Base-by-base conservation (phyloP, 2,329 filamentous ascomycete species). In the Cercospora berteroae region DNA sequence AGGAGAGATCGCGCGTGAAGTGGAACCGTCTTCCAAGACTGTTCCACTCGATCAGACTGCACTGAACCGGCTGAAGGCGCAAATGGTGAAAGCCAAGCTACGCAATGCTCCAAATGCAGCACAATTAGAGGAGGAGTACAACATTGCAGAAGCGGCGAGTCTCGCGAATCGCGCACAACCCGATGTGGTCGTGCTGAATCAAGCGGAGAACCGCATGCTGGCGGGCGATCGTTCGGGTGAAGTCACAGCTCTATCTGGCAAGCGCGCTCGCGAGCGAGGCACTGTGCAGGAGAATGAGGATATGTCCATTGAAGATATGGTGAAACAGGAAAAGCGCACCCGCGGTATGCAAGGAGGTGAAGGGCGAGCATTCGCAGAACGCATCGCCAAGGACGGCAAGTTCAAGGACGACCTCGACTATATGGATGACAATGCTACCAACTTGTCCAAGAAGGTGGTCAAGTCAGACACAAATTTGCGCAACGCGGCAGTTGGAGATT, bases 301-400 rank as follows among this genome's bases (percentile, higher is more conserved):
- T 74, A 98, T 99, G 93, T 90, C 84, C 31, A 91, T 99, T 68
- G 93, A 96, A 63, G 95, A 99, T 79, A 99, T 99, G 95, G 88
- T 99, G 18, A 89, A 93, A 29, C 94, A 98, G 79, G 95, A 99
- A 80, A 88, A 92, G 39, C 90, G 94, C 64, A 97, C 92, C 4
- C 89, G 89, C 67, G 89, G 89, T 16, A 88, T 92, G 75, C 62
- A 63, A 23, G 74, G 83, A 84, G 69, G 93, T 63, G 94, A 97
- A 77, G 92, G 91, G 1, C 84, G 89, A 73, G 88, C 91, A 4
- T 86, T 97, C 33, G 95, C 95, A 2, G 94, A 98, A 78, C 89
- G 94, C 67, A 99, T 99, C 73, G 92, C 94, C 63, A 96, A 96
- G 77, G 95, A 99, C 79, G 87, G 81, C 59, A 96, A 94, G 76